These are phyloP conservation scores for Sclerotinia nivalis DNA, from an alignment of 2,329 filamentous ascomycete genomes.

Conservation along the genomic window DNA sequence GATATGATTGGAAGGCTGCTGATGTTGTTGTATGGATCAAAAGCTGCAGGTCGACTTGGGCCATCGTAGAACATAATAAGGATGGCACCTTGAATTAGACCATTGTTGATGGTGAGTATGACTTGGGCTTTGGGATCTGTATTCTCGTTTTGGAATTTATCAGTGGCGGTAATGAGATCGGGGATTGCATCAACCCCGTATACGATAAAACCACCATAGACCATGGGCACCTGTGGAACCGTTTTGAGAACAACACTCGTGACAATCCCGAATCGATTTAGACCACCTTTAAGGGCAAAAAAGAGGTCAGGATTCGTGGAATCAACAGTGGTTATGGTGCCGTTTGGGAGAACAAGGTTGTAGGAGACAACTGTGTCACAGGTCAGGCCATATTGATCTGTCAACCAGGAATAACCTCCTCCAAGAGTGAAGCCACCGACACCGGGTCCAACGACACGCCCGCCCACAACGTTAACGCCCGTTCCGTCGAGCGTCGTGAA, in stretches of 20 bases:
- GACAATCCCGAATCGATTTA: conserved; percentile 37
- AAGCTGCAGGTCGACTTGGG: conserved; percentile 32
- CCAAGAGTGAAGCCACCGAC: conserved; percentile 43
- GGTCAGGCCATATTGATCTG: conserved; percentile 40
- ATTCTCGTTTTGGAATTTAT: conserved; percentile 33
- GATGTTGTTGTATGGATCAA: conserved; percentile 32
- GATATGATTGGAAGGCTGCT: conserved; percentile 25
- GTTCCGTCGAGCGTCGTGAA: conserved; percentile 27
- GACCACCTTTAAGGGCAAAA: conserved; percentile 39
- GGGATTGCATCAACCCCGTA: conserved; percentile 35
- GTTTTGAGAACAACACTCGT: conserved; percentile 42
- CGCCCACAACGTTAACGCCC: conserved; percentile 29
- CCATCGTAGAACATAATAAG: conserved; percentile 40
- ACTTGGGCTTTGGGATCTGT: conserved; percentile 39
- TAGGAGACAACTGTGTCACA: conserved; percentile 39
- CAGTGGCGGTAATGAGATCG: conserved; percentile 37
- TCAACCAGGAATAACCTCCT: conserved; percentile 39
- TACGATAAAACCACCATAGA: conserved; percentile 35
- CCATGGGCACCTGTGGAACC: conserved; percentile 35
- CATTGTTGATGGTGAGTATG: conserved; percentile 37
- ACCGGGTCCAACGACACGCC: conserved; percentile 36
- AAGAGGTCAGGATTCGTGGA: conserved; percentile 40
- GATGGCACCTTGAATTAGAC: conserved; percentile 21
- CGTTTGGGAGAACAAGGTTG: conserved; percentile 38
- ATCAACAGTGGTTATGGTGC: conserved; percentile 39